Evolutionary conservation across 495 filamentous ascomycete species (phyloP).

Genomic region (Patellaria atrata): DNA sequence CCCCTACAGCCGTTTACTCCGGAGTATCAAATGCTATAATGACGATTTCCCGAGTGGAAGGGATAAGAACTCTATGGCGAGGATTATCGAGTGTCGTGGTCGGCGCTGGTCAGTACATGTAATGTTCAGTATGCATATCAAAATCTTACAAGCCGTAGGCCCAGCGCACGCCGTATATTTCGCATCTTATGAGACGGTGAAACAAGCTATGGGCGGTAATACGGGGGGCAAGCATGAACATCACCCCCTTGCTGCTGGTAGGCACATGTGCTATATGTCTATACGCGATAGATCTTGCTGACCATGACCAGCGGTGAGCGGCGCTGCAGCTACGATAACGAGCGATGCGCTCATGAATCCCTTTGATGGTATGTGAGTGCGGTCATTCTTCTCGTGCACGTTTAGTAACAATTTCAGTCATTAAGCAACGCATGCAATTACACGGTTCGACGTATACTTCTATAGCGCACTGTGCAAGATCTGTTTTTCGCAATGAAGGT

Average conservation of each 20-base stretch:
- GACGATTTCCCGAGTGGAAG: slow-evolving; percentile 80
- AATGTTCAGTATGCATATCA: background rate
- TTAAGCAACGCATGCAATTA: slow-evolving; percentile 99
- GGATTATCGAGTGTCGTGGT: slow-evolving; percentile 93
- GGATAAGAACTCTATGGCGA: slow-evolving; percentile 82
- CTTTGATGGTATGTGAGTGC: slow-evolving; percentile 64
- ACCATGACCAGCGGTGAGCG: slow-evolving; percentile 56
- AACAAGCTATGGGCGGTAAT: slow-evolving; percentile 90
- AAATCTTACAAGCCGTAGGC: slow-evolving; percentile 38
- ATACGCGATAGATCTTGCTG: slow-evolving; percentile 4
- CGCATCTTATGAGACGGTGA: slow-evolving; percentile 91
- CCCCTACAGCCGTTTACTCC: slow-evolving; percentile 70
- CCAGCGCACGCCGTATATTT: slow-evolving; percentile 98
- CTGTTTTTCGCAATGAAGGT: slow-evolving; percentile 78
- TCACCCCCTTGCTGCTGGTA: slow-evolving; percentile 86
- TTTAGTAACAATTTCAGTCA: slow-evolving; percentile 43
- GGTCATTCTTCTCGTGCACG: background rate
- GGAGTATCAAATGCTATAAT: slow-evolving; percentile 85
- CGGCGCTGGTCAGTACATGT: slow-evolving; percentile 59
- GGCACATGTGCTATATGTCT: slow-evolving; percentile 1
- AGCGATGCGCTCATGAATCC: slow-evolving; percentile 99
- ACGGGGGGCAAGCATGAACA: slow-evolving; percentile 72
- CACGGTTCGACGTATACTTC: slow-evolving; percentile 84
- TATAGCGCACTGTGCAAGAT: slow-evolving; percentile 67
- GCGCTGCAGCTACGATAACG: slow-evolving; percentile 86